Conservation (phyloP, 345 rosid genomes). For the Reutealis trisperma region DNA sequence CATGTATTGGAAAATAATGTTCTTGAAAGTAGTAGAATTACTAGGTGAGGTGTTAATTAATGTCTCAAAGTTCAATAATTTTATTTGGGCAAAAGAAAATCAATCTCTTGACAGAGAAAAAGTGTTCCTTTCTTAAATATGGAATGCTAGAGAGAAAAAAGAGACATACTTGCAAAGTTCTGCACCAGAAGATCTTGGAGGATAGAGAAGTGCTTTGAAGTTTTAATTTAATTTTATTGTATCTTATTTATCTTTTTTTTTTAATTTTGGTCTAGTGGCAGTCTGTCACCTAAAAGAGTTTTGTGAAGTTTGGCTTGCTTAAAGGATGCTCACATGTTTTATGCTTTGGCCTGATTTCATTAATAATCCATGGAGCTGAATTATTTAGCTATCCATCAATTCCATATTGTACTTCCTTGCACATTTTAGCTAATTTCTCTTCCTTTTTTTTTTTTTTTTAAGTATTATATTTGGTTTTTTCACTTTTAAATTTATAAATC, state of each 20-base stretch:
- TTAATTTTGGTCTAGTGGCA: neutral
- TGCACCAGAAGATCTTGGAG: neutral
- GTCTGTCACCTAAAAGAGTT: neutral
- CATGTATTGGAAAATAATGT: neutral
- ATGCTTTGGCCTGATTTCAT: too few relatives aligned
- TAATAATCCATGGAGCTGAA: neutral
- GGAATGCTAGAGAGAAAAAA: neutral
- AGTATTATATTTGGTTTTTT: too few relatives aligned
- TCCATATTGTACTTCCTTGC: neutral
- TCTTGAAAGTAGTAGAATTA: neutral
- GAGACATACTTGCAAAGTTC: neutral
- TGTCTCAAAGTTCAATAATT: neutral
- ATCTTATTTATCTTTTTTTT: neutral
- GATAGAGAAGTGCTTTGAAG: neutral
- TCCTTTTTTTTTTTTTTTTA: too few relatives aligned
- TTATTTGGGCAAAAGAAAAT: neutral
- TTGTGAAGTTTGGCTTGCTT: neutral
- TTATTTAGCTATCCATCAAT: neutral
- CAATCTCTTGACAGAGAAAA: neutral
- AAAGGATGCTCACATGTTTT: too few relatives aligned
- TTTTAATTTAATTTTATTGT: neutral
- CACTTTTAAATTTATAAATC: too few relatives aligned
- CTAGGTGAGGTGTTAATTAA: neutral
- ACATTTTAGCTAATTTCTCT: neutral
- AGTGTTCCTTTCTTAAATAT: neutral